Percentiles rank a stretch among this genome's conserved stretches.
Conservation (phyloP, 2,329 filamentous ascomycete species). For the Davidsoniella virescens region DNA sequence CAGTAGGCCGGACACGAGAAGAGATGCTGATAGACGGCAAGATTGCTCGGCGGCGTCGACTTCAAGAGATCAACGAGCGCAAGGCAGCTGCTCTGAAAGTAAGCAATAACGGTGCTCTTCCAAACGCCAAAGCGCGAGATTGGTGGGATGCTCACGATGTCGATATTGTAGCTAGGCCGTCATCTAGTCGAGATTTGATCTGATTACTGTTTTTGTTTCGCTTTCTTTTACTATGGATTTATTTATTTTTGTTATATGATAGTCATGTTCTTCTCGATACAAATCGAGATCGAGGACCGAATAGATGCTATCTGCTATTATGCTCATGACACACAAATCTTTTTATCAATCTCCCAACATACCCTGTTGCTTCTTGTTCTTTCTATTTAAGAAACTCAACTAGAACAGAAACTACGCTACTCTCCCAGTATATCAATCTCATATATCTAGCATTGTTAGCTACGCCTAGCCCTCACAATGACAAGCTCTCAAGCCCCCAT, state of each 20-base stretch:
- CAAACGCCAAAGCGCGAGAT: constrained; percentile 8
- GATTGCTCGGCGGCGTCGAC: constrained; percentile 30
- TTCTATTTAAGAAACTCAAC: neutral
- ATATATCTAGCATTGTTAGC: no score
- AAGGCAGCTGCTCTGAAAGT: constrained; percentile 3
- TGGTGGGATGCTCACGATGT: constrained; percentile 26
- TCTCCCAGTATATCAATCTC: no score
- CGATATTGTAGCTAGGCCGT: neutral
- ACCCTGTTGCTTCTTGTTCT: neutral
- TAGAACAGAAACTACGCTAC: no score
- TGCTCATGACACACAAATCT: no score
- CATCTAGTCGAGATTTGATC: neutral
- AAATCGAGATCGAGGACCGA: no score
- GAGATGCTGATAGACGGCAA: constrained; percentile 36
- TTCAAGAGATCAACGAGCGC: constrained; percentile 27
- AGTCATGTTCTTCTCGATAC: neutral
- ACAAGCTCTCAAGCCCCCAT: no score
- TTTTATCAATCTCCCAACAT: no score
- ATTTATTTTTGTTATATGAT: constrained; percentile 2
- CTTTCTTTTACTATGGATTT: neutral
- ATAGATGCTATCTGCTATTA: no score
- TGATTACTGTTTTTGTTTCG: neutral
- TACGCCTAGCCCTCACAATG: no score
- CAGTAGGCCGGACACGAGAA: constrained; percentile 31
- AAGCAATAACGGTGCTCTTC: neutral